These are phyloP conservation scores for Pseudocercospora crystallina DNA, from an alignment of 2,329 filamentous ascomycete species.

Conservation along the genomic window DNA sequence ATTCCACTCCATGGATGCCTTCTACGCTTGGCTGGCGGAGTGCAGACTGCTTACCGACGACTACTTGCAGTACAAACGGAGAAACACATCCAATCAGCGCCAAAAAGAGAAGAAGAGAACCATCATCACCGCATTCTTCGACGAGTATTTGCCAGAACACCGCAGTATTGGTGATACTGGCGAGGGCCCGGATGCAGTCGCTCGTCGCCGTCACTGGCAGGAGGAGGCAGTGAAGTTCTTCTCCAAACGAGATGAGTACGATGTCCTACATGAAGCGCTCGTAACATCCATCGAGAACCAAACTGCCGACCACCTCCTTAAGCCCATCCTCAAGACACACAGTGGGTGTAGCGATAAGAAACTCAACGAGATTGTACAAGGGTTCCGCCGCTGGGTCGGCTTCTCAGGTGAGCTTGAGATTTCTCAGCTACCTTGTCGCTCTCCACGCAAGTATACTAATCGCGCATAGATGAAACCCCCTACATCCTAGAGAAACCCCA, in stretches of 20 bases:
- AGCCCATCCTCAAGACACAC: slow-evolving; percentile 18
- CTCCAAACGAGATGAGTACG: slow-evolving; percentile 23
- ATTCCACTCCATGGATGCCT: slow-evolving; percentile 55
- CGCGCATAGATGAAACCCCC: slow-evolving; percentile 3
- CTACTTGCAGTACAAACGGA: slow-evolving; percentile 30
- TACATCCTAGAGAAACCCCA: slow-evolving; percentile 17
- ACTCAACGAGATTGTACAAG: slow-evolving; percentile 30
- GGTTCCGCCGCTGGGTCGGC: slow-evolving; percentile 28
- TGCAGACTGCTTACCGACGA: slow-evolving; percentile 60
- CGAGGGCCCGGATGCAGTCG: slow-evolving; percentile 9
- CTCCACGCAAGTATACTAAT: no score
- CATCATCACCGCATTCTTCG: slow-evolving; percentile 60
- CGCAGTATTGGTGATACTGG: not conserved
- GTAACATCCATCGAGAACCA: slow-evolving; percentile 22
- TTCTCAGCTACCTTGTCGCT: no score
- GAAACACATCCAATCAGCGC: slow-evolving; percentile 54
- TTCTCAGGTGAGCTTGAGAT: slow-evolving; percentile 1
- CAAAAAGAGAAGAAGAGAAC: slow-evolving; percentile 56
- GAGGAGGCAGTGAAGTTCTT: slow-evolving; percentile 52
- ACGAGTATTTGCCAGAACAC: slow-evolving; percentile 62
- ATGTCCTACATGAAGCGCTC: slow-evolving; percentile 17
- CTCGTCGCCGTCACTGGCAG: slow-evolving; percentile 48
- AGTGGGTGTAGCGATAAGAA: slow-evolving; percentile 22
- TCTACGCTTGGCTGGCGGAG: slow-evolving; percentile 62
- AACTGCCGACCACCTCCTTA: slow-evolving; percentile 25